phyloP scores from a whole-genome alignment of 1,284 basidiomycete species.

The Naganishia albida region DNA sequence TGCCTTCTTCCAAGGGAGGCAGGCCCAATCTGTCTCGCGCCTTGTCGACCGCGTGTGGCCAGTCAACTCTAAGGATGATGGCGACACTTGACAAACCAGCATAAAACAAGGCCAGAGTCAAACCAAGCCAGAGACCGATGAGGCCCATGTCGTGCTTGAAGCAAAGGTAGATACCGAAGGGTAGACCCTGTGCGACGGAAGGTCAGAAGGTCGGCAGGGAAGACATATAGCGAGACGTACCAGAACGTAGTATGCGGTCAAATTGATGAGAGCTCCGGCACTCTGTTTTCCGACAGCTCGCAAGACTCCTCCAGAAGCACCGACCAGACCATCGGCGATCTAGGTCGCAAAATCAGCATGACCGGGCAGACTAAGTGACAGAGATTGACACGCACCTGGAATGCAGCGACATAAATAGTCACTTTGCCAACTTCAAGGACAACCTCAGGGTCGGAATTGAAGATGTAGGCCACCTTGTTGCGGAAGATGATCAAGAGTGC shows the following conservation, averaged over 20 bases:
- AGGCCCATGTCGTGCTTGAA: constrained; percentile 51
- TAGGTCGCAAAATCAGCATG: constrained; percentile 41
- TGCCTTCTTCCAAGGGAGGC: constrained; percentile 24
- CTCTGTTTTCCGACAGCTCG: constrained; percentile 69
- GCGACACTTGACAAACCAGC: constrained; percentile 47
- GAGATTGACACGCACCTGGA: constrained; percentile 74
- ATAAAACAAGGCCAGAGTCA: constrained; percentile 55
- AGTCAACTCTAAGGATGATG: constrained; percentile 55
- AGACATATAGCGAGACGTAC: not conserved
- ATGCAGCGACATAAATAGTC: constrained; percentile 68
- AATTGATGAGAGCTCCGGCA: constrained; percentile 56
- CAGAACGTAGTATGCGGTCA: constrained; percentile 57
- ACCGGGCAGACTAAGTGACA: too few relatives aligned
- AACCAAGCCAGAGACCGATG: constrained; percentile 57
- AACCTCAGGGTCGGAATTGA: constrained; percentile 75
- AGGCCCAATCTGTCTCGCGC: constrained; percentile 51
- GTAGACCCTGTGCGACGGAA: constrained; percentile 45
- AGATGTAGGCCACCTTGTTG: constrained; percentile 73
- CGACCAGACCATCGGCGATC: constrained; percentile 65
- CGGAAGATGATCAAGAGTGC: constrained; percentile 71
- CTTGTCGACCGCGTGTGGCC: constrained; percentile 52
- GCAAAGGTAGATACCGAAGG: constrained; percentile 56
- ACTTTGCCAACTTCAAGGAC: constrained; percentile 66
- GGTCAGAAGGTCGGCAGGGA: not conserved
- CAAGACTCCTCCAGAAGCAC: constrained; percentile 71